A percentile compares a stretch with the other conserved stretches of the same genome.
phyloP scores from a whole-genome alignment of 768 basidiomycete genomes.

The Dioszegia hungarica region DNA sequence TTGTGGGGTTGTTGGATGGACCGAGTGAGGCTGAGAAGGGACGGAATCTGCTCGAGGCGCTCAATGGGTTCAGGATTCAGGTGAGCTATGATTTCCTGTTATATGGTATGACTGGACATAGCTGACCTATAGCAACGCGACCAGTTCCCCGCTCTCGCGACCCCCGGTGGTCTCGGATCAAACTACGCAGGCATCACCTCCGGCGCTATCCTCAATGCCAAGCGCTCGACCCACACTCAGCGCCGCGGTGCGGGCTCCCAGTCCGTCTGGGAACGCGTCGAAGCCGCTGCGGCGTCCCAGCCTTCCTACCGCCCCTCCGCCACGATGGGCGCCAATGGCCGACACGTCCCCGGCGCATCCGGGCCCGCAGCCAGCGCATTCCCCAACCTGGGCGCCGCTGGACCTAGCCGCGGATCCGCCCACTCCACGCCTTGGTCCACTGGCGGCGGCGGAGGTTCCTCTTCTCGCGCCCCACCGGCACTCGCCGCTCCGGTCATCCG shows the following conservation, averaged over 20 bases:
- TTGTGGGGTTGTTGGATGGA: constrained; percentile 64
- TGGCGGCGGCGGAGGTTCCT: constrained; percentile 11
- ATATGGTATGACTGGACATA: not conserved
- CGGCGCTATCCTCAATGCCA: constrained; percentile 77
- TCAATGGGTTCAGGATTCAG: constrained; percentile 81
- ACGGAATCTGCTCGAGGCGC: constrained; percentile 64
- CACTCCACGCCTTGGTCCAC: constrained; percentile 39
- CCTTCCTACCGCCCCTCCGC: constrained; percentile 26
- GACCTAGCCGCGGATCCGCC: not conserved
- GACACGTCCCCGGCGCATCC: constrained; percentile 38
- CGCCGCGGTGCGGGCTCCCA: constrained; percentile 56
- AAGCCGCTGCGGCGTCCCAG: constrained; percentile 61
- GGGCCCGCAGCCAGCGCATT: constrained; percentile 17
- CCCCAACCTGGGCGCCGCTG: constrained; percentile 26
- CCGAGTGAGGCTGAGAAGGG: constrained; percentile 71
- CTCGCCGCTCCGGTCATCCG: constrained; percentile 31
- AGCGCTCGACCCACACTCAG: constrained; percentile 63
- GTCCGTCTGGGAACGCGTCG: constrained; percentile 80
- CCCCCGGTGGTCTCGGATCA: constrained; percentile 43
- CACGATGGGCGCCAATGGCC: constrained; percentile 18
- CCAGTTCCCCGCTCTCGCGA: constrained; percentile 70
- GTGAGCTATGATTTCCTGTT: constrained; percentile 49
- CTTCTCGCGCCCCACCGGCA: not conserved
- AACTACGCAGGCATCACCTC: constrained; percentile 75
- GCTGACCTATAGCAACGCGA: constrained; percentile 61